These are phyloP conservation scores for Eucalyptus sp. DNA, from an alignment of 345 rosid species.

Conservation along the genomic window DNA sequence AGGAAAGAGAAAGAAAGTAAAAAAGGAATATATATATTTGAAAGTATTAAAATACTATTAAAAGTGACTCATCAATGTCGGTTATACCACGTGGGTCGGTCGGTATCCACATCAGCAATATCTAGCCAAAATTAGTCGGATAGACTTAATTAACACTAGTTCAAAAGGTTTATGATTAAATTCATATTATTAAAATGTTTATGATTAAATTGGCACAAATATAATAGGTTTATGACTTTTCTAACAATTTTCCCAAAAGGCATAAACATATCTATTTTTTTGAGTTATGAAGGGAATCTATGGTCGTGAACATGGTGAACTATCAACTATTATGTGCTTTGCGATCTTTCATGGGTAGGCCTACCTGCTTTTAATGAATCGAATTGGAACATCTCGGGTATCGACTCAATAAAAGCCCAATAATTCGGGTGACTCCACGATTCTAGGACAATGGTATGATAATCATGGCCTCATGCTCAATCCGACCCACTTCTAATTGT, in stretches of 20 bases:
- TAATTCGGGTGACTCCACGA: neutral
- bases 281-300: neutral
- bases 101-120: fast-evolving
- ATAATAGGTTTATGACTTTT: fast-evolving
- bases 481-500: neutral
- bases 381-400: neutral
- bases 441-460: neutral
- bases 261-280: neutral
- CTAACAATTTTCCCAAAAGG: no score
- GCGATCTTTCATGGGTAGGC: neutral
- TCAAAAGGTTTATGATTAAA: fast-evolving
- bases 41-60: no score
- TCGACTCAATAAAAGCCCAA: neutral
- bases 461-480: neutral
- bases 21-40: fast-evolving
- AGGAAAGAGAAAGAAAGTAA: no score
- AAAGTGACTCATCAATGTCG: fast-evolving
- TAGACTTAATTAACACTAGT: fast-evolving
- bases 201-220: fast-evolving
- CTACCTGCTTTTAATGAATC: neutral
- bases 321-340: neutral
- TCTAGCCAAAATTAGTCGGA: fast-evolving
- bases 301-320: neutral
- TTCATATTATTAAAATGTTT: no score
- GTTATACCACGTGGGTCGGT: fast-evolving